phyloP scores from a whole-genome alignment of 192 early-diverging fungal genomes.

The Fimicolochytrium jonesii region DNA sequence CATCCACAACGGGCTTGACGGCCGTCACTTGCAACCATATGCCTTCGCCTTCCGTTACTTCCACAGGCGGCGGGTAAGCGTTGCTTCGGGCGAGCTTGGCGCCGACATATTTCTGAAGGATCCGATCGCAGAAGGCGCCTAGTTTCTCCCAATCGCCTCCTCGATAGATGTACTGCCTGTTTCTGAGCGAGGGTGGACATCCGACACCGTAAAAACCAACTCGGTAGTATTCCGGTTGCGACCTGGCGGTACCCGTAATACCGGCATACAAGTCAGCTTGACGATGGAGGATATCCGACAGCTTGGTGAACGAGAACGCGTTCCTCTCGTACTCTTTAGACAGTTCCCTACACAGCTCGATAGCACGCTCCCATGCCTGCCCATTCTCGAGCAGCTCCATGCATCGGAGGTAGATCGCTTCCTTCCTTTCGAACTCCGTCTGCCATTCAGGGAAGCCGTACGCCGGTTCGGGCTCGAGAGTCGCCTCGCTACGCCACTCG shows the following conservation, averaged over 20 bases:
- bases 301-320: conserved; percentile 48
- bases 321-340: conserved; percentile 52
- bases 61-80: conserved; percentile 17
- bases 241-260: conserved; percentile 39
- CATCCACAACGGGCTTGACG: conserved; percentile 58
- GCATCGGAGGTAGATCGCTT: conserved; percentile 54
- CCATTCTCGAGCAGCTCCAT: conserved; percentile 60
- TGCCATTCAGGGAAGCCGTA: conserved; percentile 45
- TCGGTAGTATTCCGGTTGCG: conserved; percentile 58
- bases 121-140: conserved; percentile 63
- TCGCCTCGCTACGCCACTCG: conserved; percentile 52
- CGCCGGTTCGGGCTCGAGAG: conserved; percentile 46
- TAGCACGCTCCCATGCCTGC: conserved; percentile 68
- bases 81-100: conserved; percentile 36
- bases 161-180: conserved; percentile 67
- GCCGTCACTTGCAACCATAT: conserved; percentile 65
- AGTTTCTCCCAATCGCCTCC: conserved; percentile 73
- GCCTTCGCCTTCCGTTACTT: conserved; percentile 51
- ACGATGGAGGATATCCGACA: conserved; percentile 48
- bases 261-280: conserved; percentile 52
- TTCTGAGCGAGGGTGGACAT: conserved; percentile 48
- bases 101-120: conserved; percentile 62
- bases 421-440: conserved; percentile 59
- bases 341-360: conserved; percentile 62
- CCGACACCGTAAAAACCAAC: conserved; percentile 69